Evolutionary conservation across 768 basidiomycete species (phyloP), one percentile per base, ranked within the genome.

Genomic region (Leccinum pellstonianum): DNA sequence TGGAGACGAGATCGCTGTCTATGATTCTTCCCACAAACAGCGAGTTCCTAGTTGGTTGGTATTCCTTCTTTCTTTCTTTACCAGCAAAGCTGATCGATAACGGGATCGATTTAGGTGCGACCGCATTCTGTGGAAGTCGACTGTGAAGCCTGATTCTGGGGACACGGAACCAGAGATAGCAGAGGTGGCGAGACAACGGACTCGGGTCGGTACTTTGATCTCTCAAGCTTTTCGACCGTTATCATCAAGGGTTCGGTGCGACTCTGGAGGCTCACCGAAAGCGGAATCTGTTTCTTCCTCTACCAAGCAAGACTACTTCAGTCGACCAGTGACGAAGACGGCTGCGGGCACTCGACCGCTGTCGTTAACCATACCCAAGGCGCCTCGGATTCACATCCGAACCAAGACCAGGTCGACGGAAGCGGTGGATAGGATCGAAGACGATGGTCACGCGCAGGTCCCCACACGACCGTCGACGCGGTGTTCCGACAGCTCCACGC

Each of bases 41-140:
- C 86, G 91, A 19, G 91, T 93, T 25, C 91, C 91, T 5, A 91
- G 90, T 71, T 93, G 91, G 91, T 89, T 64, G 52, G 84, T 75
- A 5, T 11, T 12, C 4, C 1, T 11, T 12, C 11, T n/a, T 52
- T 43, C 33, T 48, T 49, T 11, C 35, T 54, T 33, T 31, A 27
- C 50, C 43, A 2, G 11, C 27, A 6, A 38, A 31, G 47, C 27
- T 59, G 49, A 31, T 58, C 60, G 27, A 69, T 52, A 43, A 12
- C 37, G 35, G 48, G 38, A 35, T 23, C n/a, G 5, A 41, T 59
- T 7, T 55, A 90, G 89, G 89, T 93, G 91, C 67, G 91, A 93
- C 70, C 85, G 91, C 19, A 90, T 93, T 49, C 74, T 93, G 5
- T 93, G 86, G 86, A 93, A 91, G 72, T 81, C 88, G 5, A 91